Base-by-base conservation (phyloP, 1,284 basidiomycete genomes). In the Hemileia vastatrix region DNA sequence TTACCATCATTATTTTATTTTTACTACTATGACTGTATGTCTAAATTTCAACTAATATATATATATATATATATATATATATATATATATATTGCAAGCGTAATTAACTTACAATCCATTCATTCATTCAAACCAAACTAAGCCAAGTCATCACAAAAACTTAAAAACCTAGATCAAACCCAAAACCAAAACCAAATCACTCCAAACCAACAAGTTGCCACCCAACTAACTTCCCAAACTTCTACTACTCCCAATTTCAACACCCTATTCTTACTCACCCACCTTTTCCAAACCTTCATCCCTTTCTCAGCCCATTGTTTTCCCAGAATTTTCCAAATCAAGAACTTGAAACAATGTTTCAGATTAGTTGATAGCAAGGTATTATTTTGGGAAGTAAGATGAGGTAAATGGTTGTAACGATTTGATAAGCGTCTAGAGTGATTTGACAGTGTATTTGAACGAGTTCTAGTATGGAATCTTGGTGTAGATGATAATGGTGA, bases 401-500 rank as follows among this genome's bases (percentile, higher is more conserved):
- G 19, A 9, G 44, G 52, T 23, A 19, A 27, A 8, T 19, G 6
- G n/a, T n/a, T n/a, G n/a, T n/a, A n/a, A n/a, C 9, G 18, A 18
- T 21, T 4, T 13, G 32, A 24, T 51, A 43, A 23, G 32, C 1
- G 8, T 8, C 9, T 24, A 19, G 5, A 36, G 43, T 27, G 32
- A 54, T 33, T 3, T 15, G 11, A 21, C n/a, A 13, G 11, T 45
- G 2, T 9, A 55, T 45, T 21, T 44, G 24, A 33, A 33, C 43
- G 6, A 9, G 11, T 21, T 24, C n/a, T 6, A 55, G n/a, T 5
- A 6, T 1, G 5, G 43, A 19, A 57, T 19, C 6, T 13, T 31
- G 44, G 31, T 32, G 2, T 24, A 31, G 53, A 19, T 63, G 60
- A 31, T 52, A 55, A 31, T 47, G 44, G n/a, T 52, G 51, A 24